Percentiles rank a stretch among this genome's conserved stretches.
These are phyloP conservation scores for Catenaria anguillulae DNA, from an alignment of 371 early-diverging fungal species.

Conservation along the genomic window DNA sequence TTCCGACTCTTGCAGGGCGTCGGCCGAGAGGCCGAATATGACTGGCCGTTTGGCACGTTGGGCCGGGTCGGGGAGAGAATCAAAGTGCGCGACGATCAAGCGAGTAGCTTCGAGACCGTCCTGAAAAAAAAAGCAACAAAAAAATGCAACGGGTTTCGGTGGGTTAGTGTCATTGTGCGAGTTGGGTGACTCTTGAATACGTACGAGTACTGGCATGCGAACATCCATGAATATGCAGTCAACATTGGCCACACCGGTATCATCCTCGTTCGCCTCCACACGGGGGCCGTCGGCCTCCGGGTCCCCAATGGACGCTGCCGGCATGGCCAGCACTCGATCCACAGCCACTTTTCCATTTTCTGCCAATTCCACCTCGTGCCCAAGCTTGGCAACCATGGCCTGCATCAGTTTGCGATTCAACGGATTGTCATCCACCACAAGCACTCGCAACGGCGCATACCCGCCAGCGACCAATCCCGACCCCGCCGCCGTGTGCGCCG, in stretches of 20 bases:
- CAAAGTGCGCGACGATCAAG: not conserved
- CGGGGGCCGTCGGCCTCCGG: too few relatives aligned
- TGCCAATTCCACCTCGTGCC: not conserved
- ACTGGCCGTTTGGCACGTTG: not conserved
- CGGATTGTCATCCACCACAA: slow-evolving; percentile 5
- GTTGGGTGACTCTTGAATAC: too few relatives aligned
- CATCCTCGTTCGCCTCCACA: too few relatives aligned
- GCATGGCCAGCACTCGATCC: not conserved
- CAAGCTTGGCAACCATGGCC: not conserved
- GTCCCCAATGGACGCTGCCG: too few relatives aligned
- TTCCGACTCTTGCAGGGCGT: not conserved
- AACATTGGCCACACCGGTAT: not conserved
- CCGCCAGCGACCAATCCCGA: not conserved
- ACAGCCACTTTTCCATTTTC: not conserved
- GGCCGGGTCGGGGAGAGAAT: too few relatives aligned
- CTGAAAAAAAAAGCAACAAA: not conserved
- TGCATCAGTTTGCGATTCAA: not conserved
- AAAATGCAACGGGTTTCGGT: not conserved
- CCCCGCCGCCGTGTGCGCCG: not conserved
- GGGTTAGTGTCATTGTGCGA: too few relatives aligned
- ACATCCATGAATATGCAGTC: not conserved
- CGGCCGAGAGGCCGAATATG: not conserved
- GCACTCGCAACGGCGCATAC: not conserved
- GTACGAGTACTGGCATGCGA: not conserved
- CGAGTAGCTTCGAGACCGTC: not conserved